These are phyloP conservation scores for Triticum aestivum DNA, from an alignment of 176 grass and related monocot species.

Conservation along the genomic window IWGSC_CS_RefSeq_v2.1 NC_057813.1:635612873-635613372, in stretches of 20 bases:
- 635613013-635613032: too few species aligned
- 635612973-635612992: too few species aligned
- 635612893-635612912: too few species aligned
- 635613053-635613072: too few species aligned
- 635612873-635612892: too few species aligned
- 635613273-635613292: neutral
- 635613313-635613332: neutral
- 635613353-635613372: too few species aligned
- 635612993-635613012: too few species aligned
- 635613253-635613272: neutral
- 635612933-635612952: too few species aligned
- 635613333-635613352: neutral
- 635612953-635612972: too few species aligned
- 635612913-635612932: too few species aligned
- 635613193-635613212: neutral
- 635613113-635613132: neutral
- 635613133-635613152: neutral
- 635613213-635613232: neutral
- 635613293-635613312: neutral
- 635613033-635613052: too few species aligned
- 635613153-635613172: neutral
- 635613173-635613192: neutral
- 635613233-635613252: neutral
- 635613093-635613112: neutral
- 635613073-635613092: neutral